phyloP scores from a whole-genome alignment of 371 early-diverging fungal genomes.

The Blastocladiella emersonii region DNA sequence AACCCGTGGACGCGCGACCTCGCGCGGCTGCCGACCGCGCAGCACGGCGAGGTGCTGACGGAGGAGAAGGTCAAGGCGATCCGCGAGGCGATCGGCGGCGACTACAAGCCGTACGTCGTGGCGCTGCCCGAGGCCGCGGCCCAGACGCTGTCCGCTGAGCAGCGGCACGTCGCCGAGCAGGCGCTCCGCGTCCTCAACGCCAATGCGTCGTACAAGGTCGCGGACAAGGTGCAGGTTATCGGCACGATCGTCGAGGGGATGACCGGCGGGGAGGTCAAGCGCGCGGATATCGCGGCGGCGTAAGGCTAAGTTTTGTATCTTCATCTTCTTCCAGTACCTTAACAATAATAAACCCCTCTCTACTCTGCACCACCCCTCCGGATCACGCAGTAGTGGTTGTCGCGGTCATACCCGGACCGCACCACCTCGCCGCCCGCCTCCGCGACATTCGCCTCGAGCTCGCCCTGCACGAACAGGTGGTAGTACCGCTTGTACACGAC shows the following conservation, averaged over 20 bases:
- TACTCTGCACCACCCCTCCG: not conserved
- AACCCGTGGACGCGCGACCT: not conserved
- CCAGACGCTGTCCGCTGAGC: not conserved
- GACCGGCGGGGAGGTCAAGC: not conserved
- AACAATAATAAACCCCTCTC: too few species aligned
- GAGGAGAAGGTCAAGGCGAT: not conserved
- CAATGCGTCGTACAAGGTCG: not conserved
- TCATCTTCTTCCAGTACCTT: too few species aligned
- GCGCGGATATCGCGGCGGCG: not conserved
- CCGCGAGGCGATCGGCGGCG: not conserved
- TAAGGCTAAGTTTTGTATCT: not conserved
- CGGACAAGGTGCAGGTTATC: not conserved
- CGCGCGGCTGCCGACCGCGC: not conserved
- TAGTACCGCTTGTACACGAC: conserved; percentile 65
- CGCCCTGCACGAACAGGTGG: conserved; percentile 80
- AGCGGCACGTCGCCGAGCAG: not conserved
- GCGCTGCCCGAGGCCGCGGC: not conserved
- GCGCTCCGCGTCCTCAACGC: not conserved
- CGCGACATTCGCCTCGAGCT: conserved; percentile 57
- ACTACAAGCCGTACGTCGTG: not conserved
- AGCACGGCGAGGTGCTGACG: not conserved
- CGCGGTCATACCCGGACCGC: conserved; percentile 71
- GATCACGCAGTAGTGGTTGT: conserved; percentile 63
- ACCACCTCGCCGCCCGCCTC: conserved; percentile 15
- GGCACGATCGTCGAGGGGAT: not conserved